Conservation (phyloP, 1,284 basidiomycete species). For the Microstroma glucosiphilum region DNA sequence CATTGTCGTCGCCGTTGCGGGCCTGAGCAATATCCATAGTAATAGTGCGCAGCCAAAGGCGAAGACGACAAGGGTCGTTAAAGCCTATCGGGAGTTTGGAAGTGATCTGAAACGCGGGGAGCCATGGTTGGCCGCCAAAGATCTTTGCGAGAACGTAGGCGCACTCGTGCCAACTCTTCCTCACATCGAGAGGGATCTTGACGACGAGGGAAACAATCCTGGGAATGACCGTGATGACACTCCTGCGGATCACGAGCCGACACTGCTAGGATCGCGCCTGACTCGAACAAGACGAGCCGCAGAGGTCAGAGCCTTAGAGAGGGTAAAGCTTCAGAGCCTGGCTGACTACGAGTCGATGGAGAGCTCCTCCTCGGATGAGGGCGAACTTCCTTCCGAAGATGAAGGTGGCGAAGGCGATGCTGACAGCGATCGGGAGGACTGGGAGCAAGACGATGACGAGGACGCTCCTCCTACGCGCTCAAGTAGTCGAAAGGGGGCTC, state of each 20-base stretch:
- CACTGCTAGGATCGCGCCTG: constrained; percentile 25
- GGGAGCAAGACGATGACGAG: constrained; percentile 17
- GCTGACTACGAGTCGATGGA: constrained; percentile 11
- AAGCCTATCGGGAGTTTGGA: constrained; percentile 18
- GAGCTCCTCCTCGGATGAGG: constrained; percentile 1
- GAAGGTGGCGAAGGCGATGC: constrained; percentile 9
- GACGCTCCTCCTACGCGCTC: constrained; percentile 9
- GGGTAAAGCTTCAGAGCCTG: constrained; percentile 15
- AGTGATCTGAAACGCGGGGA: constrained; percentile 27
- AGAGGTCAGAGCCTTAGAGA: constrained; percentile 13
- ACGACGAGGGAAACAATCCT: constrained; percentile 13
- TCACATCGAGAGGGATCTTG: constrained; percentile 20
- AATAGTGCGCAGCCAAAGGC: constrained; percentile 15
- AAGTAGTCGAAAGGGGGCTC: neutral
- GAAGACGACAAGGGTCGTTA: constrained; percentile 1
- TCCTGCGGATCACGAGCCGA: constrained; percentile 19
- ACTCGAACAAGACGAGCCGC: constrained; percentile 20
- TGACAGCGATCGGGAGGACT: constrained; percentile 4
- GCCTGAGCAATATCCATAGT: constrained; percentile 22
- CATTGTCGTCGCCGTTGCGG: constrained; percentile 21
- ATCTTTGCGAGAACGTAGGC: constrained; percentile 15
- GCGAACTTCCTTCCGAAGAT: neutral
- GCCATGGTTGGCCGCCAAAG: constrained; percentile 26
- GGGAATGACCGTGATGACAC: constrained; percentile 12
- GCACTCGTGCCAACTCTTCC: constrained; percentile 14